Evolutionary conservation across 2,329 filamentous ascomycete genomes (phyloP).

Genomic region (Arthrinium phaeospermum): DNA sequence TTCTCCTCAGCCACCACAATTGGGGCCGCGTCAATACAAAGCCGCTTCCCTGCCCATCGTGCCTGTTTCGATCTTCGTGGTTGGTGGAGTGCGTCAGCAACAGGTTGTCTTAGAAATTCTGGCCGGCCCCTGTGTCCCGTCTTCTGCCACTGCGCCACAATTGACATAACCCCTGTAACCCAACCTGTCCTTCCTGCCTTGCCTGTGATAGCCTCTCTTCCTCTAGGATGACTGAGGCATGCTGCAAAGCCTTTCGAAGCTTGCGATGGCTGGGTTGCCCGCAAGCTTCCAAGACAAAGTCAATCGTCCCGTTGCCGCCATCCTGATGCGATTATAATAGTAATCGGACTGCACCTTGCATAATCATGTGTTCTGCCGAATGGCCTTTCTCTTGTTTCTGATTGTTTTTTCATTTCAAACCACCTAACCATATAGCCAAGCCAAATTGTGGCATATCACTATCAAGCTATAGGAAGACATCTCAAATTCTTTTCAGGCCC

Average conservation of each 20-base stretch:
- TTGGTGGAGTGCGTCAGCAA: not conserved
- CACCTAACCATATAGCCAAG: not conserved
- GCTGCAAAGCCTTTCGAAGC: not conserved
- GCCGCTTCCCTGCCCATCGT: not conserved
- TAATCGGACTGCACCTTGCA: not conserved
- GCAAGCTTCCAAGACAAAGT: constrained; percentile 13
- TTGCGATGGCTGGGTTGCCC: not conserved
- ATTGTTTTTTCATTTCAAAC: not conserved
- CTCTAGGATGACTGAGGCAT: not conserved
- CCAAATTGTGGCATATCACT: not conserved
- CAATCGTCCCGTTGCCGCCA: not conserved
- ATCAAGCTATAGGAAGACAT: not conserved
- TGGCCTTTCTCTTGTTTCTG: not conserved
- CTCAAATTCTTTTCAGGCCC: too few species aligned
- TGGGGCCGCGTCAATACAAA: not conserved
- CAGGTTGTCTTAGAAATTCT: not conserved
- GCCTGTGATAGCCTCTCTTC: not conserved
- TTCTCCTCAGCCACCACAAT: not conserved
- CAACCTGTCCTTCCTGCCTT: not conserved
- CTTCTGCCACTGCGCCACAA: not conserved
- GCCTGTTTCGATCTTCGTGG: not conserved
- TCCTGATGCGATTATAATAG: not conserved
- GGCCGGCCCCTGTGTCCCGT: not conserved
- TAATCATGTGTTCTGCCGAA: not conserved
- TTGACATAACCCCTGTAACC: not conserved